Conservation (phyloP, 2,329 filamentous ascomycete species). For the Ophiostoma perfectum region DNA sequence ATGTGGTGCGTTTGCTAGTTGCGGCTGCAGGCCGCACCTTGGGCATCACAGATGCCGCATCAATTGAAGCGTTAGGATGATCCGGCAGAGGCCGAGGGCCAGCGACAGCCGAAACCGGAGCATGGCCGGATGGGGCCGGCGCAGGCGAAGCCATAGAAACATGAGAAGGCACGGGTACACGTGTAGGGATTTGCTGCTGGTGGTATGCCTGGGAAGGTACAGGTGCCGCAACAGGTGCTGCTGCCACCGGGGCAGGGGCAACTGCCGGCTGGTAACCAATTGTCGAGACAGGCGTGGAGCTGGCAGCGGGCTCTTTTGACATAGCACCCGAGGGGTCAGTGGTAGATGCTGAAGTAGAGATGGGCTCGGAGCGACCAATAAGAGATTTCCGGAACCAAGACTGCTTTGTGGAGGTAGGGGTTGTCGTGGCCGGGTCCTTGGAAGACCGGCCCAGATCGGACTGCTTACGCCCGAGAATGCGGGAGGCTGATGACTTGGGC, state of each 20-base stretch:
- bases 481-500: slow-evolving; percentile 83
- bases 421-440: slow-evolving; percentile 55
- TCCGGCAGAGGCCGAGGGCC: slow-evolving; percentile 30
- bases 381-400: slow-evolving; percentile 97
- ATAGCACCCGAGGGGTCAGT: not conserved
- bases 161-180: slow-evolving; percentile 17
- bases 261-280: not conserved
- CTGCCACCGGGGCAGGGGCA: slow-evolving; percentile 4
- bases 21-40: slow-evolving; percentile 44
- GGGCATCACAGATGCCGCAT: slow-evolving; percentile 36
- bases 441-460: slow-evolving; percentile 69
- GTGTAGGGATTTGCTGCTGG: slow-evolving; percentile 16
- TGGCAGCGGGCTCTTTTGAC: slow-evolving; percentile 17
- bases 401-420: slow-evolving; percentile 68
- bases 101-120: not conserved
- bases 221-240: slow-evolving; percentile 11
- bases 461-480: slow-evolving; percentile 80
- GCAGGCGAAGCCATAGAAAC: slow-evolving; percentile 17
- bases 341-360: slow-evolving; percentile 47
- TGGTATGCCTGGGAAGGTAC: not conserved
- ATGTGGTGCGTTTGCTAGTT: slow-evolving; percentile 79
- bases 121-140: not conserved
- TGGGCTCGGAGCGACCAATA: slow-evolving; percentile 69
- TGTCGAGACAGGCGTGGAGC: not conserved
- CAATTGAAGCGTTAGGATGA: slow-evolving; percentile 29